Evolutionary conservation across 805 yeast species (phyloP).

Genomic region (Candida takata): DNA sequence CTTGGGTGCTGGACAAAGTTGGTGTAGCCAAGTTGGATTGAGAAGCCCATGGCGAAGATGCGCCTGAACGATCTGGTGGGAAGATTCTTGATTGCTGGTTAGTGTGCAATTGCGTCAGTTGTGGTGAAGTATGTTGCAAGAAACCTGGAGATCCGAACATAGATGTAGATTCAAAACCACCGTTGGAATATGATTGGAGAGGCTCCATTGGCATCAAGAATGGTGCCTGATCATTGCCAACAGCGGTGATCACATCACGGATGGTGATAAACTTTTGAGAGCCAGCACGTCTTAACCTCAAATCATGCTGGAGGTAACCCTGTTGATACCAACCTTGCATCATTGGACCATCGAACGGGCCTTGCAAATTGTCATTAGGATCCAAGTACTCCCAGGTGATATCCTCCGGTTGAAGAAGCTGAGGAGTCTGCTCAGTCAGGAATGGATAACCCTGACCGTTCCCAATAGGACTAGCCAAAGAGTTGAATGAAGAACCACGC

Average conservation of each 20-base stretch:
- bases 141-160: slow-evolving; percentile 2
- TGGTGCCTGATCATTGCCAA: slow-evolving; percentile 56
- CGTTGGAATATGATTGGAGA: neutral
- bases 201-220: slow-evolving; percentile 41
- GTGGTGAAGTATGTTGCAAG: slow-evolving; percentile 9
- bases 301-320: slow-evolving; percentile 48
- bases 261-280: slow-evolving; percentile 45
- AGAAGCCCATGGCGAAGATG: slow-evolving; percentile 18
- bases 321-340: slow-evolving; percentile 76
- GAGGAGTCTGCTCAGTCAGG: slow-evolving; percentile 10
- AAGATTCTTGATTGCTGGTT: slow-evolving; percentile 4
- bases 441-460: slow-evolving; percentile 1
- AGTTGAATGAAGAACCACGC: slow-evolving; percentile 6
- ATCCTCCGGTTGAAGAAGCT: slow-evolving; percentile 30
- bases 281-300: slow-evolving; percentile 53
- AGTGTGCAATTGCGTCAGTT: slow-evolving; percentile 12
- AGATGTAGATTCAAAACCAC: neutral
- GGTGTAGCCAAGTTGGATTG: slow-evolving; percentile 4
- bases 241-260: slow-evolving; percentile 43
- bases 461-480: slow-evolving; percentile 9
- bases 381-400: slow-evolving; percentile 71
- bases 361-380: slow-evolving; percentile 63
- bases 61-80: slow-evolving; percentile 7
- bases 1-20: slow-evolving; percentile 1
- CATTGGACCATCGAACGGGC: slow-evolving; percentile 66